Evolutionary conservation across 1,284 basidiomycete genomes (phyloP).

Genomic region (Apiotrichum veenhuisii): DNA sequence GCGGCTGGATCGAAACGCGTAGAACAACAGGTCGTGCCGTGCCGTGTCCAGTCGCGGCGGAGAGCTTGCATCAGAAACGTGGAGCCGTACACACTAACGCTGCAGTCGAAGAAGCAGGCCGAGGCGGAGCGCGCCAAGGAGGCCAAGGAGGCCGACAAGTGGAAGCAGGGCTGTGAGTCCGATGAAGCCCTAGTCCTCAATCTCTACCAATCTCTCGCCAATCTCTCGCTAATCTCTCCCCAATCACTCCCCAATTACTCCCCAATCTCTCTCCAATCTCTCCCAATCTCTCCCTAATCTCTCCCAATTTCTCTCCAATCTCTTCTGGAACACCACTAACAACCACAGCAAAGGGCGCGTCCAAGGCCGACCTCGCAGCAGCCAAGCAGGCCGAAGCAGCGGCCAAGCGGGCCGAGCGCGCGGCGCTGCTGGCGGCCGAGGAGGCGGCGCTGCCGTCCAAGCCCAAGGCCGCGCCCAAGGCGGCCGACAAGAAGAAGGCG

Average conservation of each 20-base stretch:
- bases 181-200: too few relatives aligned
- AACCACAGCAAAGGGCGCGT: slow-evolving; percentile 15
- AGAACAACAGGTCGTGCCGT: too few relatives aligned
- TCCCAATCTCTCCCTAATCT: too few relatives aligned
- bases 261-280: too few relatives aligned
- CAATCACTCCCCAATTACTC: too few relatives aligned
- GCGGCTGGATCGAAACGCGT: too few relatives aligned
- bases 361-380: slow-evolving; percentile 28
- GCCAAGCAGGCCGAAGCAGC: slow-evolving; percentile 54
- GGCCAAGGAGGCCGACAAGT: slow-evolving; percentile 67
- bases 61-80: too few relatives aligned
- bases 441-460: slow-evolving; percentile 66
- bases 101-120: slow-evolving; percentile 58
- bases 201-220: too few relatives aligned
- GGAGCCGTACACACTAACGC: neutral
- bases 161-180: slow-evolving; percentile 65
- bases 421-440: slow-evolving; percentile 66
- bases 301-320: neutral
- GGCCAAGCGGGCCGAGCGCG: slow-evolving; percentile 54
- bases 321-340: neutral
- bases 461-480: slow-evolving; percentile 54
- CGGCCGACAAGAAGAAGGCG: slow-evolving; percentile 36
- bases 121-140: slow-evolving; percentile 42
- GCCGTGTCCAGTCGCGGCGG: too few relatives aligned
- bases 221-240: too few relatives aligned